Evolutionary conservation across 495 filamentous ascomycete genomes (phyloP), one percentile per base, ranked within the genome.

Genomic region (Aspergillus funiculosus): DNA sequence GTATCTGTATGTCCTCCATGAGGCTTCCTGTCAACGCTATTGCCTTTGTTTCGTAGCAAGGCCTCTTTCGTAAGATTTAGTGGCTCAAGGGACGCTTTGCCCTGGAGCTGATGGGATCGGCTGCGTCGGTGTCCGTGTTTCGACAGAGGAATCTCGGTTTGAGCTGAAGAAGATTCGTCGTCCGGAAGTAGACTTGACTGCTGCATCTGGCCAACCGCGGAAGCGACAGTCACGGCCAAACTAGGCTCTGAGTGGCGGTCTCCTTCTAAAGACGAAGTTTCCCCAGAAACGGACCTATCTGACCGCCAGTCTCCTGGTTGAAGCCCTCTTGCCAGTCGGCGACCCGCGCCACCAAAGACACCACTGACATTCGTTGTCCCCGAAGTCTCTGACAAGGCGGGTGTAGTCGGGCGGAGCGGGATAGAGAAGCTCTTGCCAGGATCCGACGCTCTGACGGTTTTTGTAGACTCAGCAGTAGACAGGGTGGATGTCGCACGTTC

Each of bases 181-280:
- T 77, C 59, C 52, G 68, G 68, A 9, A 72, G 69, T 25, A 72
- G 57, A 26, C 55, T 66, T 6, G 78, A 66, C 19, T 67, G 63
- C 25, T 81, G 74, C 32, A 85, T 61, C 43, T 74, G 79, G 5
- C 82, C 82, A n/a, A 77, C 71, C 1, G 81, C 82, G 30, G 81
- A 65, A 4, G 79, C 74, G 21, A 72, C 78, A 48, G 75, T 85
- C 31, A 85, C 52, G 15, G 78, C 76, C 14, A 84, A 66, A 51
- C 72, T 80, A 10, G 85, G 74, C 46, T 80, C 82, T 15, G 80
- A 77, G 52, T 78, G 81, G 50, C 77, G 79, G 45, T 86, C 79
- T 36, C 63, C 73, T 11, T 72, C 74, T 34, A 80, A 67, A 19
- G 79, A 56, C 1, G 68, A 71, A 15, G 77, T 59, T 41, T 86